These are phyloP conservation scores for Chenopodium berlandieri DNA, from an alignment of 148 eudicot species.

Conservation along the genomic window DNA sequence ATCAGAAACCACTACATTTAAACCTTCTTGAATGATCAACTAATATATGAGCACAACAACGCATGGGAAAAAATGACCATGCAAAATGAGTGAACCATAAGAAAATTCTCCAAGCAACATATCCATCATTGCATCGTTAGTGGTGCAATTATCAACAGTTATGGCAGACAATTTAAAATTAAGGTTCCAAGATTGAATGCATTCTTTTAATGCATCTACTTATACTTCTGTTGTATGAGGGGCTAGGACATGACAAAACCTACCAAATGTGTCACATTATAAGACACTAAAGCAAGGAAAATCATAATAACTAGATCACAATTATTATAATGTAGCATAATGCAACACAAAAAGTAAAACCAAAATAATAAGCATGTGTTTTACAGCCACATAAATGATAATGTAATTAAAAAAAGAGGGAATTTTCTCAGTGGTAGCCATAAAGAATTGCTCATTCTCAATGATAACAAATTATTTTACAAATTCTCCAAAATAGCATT, in stretches of 20 bases:
- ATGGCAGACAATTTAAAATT: slow-evolving; percentile 18
- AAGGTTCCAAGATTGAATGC: slow-evolving; percentile 21
- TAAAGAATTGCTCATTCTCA: too few species aligned
- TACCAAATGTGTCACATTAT: slow-evolving; percentile 3
- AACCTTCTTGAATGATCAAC: slow-evolving; percentile 17
- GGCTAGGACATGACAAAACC: too few species aligned
- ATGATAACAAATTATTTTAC: too few species aligned
- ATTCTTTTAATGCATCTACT: slow-evolving; percentile 6
- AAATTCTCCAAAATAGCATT: too few species aligned
- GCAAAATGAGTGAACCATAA: background rate
- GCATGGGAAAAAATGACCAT: slow-evolving; percentile 15
- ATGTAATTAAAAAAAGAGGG: too few species aligned
- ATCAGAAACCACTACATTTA: slow-evolving; percentile 13
- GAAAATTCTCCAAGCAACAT: background rate
- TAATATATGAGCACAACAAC: slow-evolving; percentile 27
- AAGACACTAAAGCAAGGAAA: background rate
- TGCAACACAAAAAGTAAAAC: too few species aligned
- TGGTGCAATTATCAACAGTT: slow-evolving; percentile 29
- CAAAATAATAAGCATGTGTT: too few species aligned
- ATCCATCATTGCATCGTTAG: slow-evolving; percentile 26
- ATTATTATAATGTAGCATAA: too few species aligned
- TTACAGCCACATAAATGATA: too few species aligned
- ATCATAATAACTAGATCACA: too few species aligned
- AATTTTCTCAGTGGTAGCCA: too few species aligned
- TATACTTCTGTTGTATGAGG: background rate